phyloP scores from a whole-genome alignment of 257 asterid genomes.

The Rehmannia glutinosa region DNA sequence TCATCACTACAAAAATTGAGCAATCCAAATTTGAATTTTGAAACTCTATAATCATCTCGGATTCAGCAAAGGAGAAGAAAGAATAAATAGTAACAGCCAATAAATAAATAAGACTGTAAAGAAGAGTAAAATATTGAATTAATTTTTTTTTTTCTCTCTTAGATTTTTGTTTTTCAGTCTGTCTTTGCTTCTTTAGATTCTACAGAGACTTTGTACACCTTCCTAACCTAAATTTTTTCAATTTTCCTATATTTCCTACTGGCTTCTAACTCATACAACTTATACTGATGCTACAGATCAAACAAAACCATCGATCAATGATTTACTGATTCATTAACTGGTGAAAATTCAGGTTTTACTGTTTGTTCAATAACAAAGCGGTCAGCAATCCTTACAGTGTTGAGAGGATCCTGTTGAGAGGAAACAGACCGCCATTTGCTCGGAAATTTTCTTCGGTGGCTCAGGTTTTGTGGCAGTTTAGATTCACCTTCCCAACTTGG shows the following conservation, averaged over 20 bases:
- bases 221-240: conserved; percentile 4
- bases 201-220: conserved; percentile 15
- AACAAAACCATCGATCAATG: conserved; percentile 35
- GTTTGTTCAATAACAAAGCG: conserved; percentile 63
- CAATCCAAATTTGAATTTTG: not conserved
- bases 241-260: not conserved
- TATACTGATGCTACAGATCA: conserved; percentile 12
- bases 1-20: not conserved
- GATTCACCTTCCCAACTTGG: conserved; percentile 81
- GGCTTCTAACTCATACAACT: conserved; percentile 18
- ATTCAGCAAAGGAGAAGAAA: not conserved
- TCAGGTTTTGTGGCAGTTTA: conserved; percentile 45
- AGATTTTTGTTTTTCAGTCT: not conserved
- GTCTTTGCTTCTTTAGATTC: not conserved
- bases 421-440: conserved; percentile 80
- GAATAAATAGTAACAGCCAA: not conserved
- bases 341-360: conserved; percentile 29
- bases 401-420: conserved; percentile 72
- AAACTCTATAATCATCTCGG: not conserved
- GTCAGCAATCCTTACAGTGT: conserved; percentile 71
- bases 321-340: conserved; percentile 44
- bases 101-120: not conserved
- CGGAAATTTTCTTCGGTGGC: conserved; percentile 69
- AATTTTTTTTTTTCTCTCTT: not conserved
- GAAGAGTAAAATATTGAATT: not conserved